These are phyloP conservation scores for Trichoderma reesei DNA, from an alignment of 495 filamentous ascomycete genomes.

Conservation along the genomic window DNA sequence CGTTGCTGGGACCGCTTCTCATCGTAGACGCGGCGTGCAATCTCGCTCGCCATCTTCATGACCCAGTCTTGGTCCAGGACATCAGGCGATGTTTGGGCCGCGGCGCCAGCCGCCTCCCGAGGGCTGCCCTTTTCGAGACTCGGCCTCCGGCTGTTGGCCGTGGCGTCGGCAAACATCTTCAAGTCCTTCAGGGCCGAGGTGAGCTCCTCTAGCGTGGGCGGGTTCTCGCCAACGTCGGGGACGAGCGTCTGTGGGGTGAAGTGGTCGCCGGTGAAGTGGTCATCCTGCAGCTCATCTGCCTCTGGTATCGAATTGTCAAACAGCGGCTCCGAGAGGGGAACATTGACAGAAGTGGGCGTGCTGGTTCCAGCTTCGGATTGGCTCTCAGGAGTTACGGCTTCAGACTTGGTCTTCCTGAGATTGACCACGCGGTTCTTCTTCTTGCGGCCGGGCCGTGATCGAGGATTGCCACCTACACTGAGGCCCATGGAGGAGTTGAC, in stretches of 20 bases:
- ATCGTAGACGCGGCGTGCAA: slow-evolving; percentile 74
- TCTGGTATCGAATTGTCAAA: slow-evolving; percentile 35
- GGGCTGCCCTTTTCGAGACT: slow-evolving; percentile 5
- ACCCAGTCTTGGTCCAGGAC: slow-evolving; percentile 81
- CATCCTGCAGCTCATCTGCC: slow-evolving; percentile 20
- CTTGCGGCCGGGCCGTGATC: slow-evolving; percentile 61
- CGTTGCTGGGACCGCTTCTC: slow-evolving; percentile 37
- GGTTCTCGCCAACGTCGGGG: not conserved
- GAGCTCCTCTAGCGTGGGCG: not conserved
- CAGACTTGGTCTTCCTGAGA: slow-evolving; percentile 56
- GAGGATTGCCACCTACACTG: slow-evolving; percentile 51
- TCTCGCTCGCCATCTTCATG: slow-evolving; percentile 83
- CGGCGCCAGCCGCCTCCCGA: slow-evolving; percentile 11
- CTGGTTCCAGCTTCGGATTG: slow-evolving; percentile 22
- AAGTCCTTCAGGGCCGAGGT: not conserved
- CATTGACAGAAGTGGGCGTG: slow-evolving; percentile 18
- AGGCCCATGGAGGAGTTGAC: slow-evolving; percentile 50
- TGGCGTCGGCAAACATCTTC: slow-evolving; percentile 2
- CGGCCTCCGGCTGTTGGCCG: not conserved
- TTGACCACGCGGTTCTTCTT: slow-evolving; percentile 94
- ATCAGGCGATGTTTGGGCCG: slow-evolving; percentile 37
- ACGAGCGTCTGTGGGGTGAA: not conserved
- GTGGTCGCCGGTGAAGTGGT: not conserved
- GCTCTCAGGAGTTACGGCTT: slow-evolving; percentile 14
- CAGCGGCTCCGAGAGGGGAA: slow-evolving; percentile 42